Evolutionary conservation across 2,329 filamentous ascomycete genomes (phyloP), one percentile per base, ranked within the genome.

Genomic region (Microdochium nivale): DNA sequence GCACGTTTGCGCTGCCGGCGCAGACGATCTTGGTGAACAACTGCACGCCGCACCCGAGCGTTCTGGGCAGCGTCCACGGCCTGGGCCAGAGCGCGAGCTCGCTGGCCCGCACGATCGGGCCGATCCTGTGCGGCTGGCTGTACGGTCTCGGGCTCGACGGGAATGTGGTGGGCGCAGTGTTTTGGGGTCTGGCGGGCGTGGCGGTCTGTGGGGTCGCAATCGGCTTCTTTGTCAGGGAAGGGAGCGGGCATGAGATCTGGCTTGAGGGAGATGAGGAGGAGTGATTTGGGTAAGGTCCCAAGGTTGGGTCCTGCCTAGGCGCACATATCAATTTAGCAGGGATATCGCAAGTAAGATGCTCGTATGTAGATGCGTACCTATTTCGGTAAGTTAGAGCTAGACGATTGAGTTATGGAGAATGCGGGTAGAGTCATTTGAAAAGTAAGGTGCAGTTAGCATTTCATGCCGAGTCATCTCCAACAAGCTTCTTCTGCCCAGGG

Each of bases 221-320:
- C 4, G 83, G 78, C 50, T 72, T 75, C 57, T 74, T 77, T 53
- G 77, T 86, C 9, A 69, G 67, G 49, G 83, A 86, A 56, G 82
- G 83, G 0, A 70, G 83, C 59, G 83, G 83, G 0, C 81, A 86
- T 62, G 83, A 86, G 63, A 79, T 86, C 47, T 73, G 81, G 71
- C 62, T 86, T 2, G 79, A 83, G 25, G 83, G 81, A 0, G 83
- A 86, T 55, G 74, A 79, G 25, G 76, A 77, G 30, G 71, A 70
- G 0, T 62, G 27, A 30, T 11, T 30, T n/a, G n/a, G 27, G 27
- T 5, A 30, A 30, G 5, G 11, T 30, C 5, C 27, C 27, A 5
- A 30, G 27, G 27, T n/a, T n/a, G n/a, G n/a, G n/a, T n/a, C n/a
- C n/a, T n/a, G n/a, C n/a, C n/a, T n/a, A n/a, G n/a, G n/a, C n/a